Conservation (phyloP, 139 green algal genomes). For the Coelastrella sp. region DNA sequence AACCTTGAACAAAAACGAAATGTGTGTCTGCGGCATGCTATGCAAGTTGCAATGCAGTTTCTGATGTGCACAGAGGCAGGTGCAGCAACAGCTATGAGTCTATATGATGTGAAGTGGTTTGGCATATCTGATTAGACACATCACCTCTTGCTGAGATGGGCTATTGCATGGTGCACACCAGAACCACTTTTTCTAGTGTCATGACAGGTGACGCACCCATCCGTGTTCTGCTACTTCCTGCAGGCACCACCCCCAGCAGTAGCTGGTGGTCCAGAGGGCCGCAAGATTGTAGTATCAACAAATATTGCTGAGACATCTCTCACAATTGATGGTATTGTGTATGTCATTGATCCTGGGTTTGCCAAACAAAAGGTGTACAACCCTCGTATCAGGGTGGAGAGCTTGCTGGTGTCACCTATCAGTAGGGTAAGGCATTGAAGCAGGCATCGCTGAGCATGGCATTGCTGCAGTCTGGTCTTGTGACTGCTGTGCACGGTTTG, state of each 20-base stretch:
- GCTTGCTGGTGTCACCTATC: conserved; percentile 98
- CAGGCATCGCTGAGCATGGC: too few species aligned
- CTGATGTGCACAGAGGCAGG: too few species aligned
- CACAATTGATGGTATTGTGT: conserved; percentile 99
- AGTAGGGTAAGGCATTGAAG: conserved; percentile 83
- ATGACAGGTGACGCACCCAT: background rate
- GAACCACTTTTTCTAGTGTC: too few species aligned
- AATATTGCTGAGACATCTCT: conserved; percentile 99
- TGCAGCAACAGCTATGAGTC: too few species aligned
- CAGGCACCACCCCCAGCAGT: conserved; percentile 72
- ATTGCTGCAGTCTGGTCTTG: background rate
- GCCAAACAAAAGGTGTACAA: conserved; percentile 99
- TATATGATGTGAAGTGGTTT: too few species aligned
- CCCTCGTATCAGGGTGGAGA: conserved; percentile 95
- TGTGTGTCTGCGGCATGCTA: too few species aligned
- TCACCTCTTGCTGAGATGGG: too few species aligned
- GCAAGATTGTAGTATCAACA: conserved; percentile 99
- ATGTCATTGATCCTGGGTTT: conserved; percentile 96
- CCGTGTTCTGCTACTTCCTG: background rate
- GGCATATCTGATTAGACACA: too few species aligned
- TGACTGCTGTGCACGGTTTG: conserved; percentile 2
- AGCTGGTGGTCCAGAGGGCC: conserved; percentile 78
- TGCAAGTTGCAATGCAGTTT: too few species aligned
- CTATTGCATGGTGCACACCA: too few species aligned
- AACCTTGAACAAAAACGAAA: too few species aligned